Evolutionary conservation across 1,284 basidiomycete species (phyloP).

Genomic region (Sanguinoderma infundibulare): DNA sequence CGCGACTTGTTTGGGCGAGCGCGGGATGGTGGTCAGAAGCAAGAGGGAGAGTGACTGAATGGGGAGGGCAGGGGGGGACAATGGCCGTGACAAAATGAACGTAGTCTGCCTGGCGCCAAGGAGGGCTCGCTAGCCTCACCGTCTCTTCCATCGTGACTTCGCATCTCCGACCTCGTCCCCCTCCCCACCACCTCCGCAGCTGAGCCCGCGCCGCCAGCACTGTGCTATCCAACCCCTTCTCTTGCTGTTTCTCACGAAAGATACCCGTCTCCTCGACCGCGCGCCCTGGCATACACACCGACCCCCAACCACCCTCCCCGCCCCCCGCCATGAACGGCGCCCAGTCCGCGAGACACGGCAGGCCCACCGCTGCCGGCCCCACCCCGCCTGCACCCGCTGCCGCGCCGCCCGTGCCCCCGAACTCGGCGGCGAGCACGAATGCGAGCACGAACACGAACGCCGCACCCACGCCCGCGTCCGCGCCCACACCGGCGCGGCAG

Average conservation of each 20-base stretch:
- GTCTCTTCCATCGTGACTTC: conserved; percentile 2
- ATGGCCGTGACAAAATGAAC: conserved; percentile 21
- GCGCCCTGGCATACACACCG: not conserved
- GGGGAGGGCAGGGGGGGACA: conserved; percentile 5
- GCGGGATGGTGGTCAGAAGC: conserved; percentile 20
- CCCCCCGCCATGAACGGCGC: conserved; percentile 45
- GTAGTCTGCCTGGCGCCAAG: not conserved
- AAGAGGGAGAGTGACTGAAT: conserved; percentile 1
- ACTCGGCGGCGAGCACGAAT: conserved; percentile 16
- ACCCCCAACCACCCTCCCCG: not conserved
- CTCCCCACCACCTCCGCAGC: conserved; percentile 7
- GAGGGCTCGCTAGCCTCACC: conserved; percentile 5
- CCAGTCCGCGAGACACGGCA: conserved; percentile 35
- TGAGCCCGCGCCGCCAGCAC: not conserved
- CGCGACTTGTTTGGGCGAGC: not conserved
- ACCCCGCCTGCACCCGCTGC: conserved; percentile 59
- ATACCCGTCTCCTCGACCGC: conserved; percentile 8
- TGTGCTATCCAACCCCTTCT: conserved; percentile 12
- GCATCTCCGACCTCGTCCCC: not conserved
- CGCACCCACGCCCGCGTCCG: conserved; percentile 14
- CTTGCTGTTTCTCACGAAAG: conserved; percentile 14
- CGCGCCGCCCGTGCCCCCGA: conserved; percentile 50
- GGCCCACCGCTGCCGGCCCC: conserved; percentile 58
- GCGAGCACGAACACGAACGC: not conserved
- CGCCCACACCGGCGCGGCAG: conserved; percentile 31